Evolutionary conservation across 306 rosid genomes (phyloP), one percentile per base, ranked within the genome.

Genomic region (Ormosia emarginata): DNA sequence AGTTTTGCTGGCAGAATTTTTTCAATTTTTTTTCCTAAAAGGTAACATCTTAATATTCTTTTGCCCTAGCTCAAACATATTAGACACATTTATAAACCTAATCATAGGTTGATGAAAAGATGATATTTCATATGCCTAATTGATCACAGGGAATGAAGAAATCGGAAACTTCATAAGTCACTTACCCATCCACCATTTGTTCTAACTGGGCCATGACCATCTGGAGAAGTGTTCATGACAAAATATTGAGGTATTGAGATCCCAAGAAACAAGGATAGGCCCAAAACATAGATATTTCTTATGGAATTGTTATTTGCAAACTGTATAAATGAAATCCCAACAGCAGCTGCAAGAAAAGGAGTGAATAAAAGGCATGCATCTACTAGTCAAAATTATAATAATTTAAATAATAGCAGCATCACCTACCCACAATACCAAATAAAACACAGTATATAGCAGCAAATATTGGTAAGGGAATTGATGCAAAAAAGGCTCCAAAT

Each of bases 401-500:
- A 43, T 62, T 5, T 34, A 52, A 52, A 50, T 33, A 53, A 66
- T 12, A 43, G 74, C 44, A 74, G 49, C n/a, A 71, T 43, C 63
- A 80, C 99, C 64, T 87, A 96, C 99, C 93, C 47, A 96, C 99
- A 62, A 93, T 84, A 65, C 95, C 94, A 41, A 82, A 92, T 63
- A 96, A 71, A 82, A 96, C 94, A 72, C 99, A 96, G 89, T 93
- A 90, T 49, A 94, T 88, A 37, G 98, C 99, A 57, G 91, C 99
- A 44, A 89, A 94, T 85, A 96, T 91, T 7, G 99, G 91, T 32
- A 92, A 67, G 58, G 99, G 99, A 78, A 96, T 94, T 40, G 98
- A 96, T 32, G 99, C 99, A 32, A 96, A 96, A 78, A 96, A 88
- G 41, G 97, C 97, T 63, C 99, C 99, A 55, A 96, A 93, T 87